Evolutionary conservation across 768 basidiomycete species (phyloP).

Genomic region (Hericium erinaceus): DNA sequence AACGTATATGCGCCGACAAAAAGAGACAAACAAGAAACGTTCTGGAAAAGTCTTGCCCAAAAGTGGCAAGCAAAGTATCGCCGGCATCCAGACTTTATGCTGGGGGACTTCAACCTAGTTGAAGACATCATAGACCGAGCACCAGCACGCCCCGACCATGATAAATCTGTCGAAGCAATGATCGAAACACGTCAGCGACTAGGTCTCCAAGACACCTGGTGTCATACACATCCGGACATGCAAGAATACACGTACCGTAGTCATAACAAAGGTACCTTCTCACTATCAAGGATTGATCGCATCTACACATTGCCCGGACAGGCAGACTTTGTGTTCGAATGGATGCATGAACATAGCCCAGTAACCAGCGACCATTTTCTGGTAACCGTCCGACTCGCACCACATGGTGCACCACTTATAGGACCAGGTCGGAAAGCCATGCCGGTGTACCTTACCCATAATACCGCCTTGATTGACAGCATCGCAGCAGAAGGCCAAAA

Average conservation of each 20-base stretch:
- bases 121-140: constrained; percentile 30
- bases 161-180: not conserved
- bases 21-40: not conserved
- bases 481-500: not conserved
- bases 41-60: constrained; percentile 6
- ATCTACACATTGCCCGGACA: not conserved
- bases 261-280: too few relatives aligned
- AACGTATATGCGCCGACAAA: constrained; percentile 18
- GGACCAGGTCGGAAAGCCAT: not conserved
- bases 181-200: not conserved
- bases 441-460: constrained; percentile 13
- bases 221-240: not conserved
- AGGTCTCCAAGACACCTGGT: constrained; percentile 1
- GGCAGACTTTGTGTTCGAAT: not conserved
- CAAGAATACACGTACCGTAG: too few relatives aligned
- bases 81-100: constrained; percentile 23
- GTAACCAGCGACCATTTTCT: not conserved
- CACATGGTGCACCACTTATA: not conserved
- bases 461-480: not conserved
- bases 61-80: not conserved
- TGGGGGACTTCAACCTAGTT: constrained; percentile 34
- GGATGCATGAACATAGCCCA: not conserved
- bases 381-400: not conserved
- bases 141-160: constrained; percentile 18
- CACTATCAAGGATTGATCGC: not conserved